Percentiles rank a stretch among this genome's conserved stretches.
Conservation (phyloP, 306 rosid genomes). For the Arachis stenosperma region DNA sequence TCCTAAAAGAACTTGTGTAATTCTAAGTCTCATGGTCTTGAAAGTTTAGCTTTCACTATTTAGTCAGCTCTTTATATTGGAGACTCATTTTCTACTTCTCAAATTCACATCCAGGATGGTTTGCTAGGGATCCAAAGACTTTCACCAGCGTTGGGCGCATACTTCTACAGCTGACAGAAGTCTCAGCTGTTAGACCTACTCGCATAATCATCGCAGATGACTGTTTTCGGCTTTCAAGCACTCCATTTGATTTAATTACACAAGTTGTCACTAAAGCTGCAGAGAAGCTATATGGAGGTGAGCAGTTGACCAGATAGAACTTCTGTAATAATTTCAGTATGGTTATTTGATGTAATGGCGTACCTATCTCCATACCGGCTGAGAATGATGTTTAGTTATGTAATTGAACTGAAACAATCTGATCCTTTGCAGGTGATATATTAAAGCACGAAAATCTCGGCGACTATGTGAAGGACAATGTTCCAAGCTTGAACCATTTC, state of each 20-base stretch:
- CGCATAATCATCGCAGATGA: slow-evolving; percentile 75
- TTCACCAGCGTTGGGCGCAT: slow-evolving; percentile 69
- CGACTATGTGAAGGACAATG: slow-evolving; percentile 64
- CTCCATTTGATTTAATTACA: slow-evolving; percentile 53
- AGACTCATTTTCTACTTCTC: slow-evolving; percentile 36
- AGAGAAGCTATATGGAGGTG: slow-evolving; percentile 77
- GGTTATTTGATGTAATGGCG: background rate
- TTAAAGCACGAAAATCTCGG: slow-evolving; percentile 70
- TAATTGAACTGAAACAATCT: slow-evolving; percentile 27
- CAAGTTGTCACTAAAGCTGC: slow-evolving; percentile 51
- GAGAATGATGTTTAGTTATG: slow-evolving; percentile 19
- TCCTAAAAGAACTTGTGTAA: slow-evolving; percentile 1
- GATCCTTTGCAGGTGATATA: slow-evolving; percentile 55
- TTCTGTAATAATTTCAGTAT: background rate
- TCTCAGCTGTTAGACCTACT: slow-evolving; percentile 53
- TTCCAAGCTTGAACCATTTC: slow-evolving; percentile 75
- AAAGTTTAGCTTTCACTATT: slow-evolving; percentile 5
- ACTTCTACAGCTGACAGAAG: slow-evolving; percentile 54
- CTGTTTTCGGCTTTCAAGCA: slow-evolving; percentile 74
- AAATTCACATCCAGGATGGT: slow-evolving; percentile 78
- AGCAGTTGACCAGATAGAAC: slow-evolving; percentile 31
- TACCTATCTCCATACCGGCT: background rate
- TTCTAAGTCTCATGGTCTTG: slow-evolving; percentile 9
- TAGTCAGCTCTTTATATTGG: slow-evolving; percentile 19
- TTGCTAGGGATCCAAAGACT: slow-evolving; percentile 75